Evolutionary conservation across 2,329 filamentous ascomycete genomes (phyloP).

Genomic region (Periconia sp.): DNA sequence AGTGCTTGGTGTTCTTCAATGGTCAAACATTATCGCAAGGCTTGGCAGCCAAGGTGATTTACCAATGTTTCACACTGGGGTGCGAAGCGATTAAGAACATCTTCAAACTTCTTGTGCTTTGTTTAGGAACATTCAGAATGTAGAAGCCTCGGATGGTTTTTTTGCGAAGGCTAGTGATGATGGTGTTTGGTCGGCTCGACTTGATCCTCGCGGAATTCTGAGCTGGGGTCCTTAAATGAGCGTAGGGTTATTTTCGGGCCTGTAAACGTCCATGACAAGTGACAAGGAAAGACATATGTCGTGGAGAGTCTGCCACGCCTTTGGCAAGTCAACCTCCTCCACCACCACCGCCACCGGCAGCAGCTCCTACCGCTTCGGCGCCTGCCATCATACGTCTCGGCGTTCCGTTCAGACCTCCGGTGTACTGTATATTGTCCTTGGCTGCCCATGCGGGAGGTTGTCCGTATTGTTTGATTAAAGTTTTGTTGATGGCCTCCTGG

Average conservation of each 20-base stretch:
- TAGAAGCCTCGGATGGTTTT: background rate
- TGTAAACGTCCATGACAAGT: no score
- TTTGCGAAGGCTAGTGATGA: background rate
- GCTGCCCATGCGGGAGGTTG: background rate
- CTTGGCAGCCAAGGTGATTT: conserved; percentile 14
- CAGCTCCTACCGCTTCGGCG: background rate
- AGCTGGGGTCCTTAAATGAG: no score
- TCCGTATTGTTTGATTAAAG: background rate
- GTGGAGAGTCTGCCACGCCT: no score
- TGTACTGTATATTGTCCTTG: background rate
- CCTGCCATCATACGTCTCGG: background rate
- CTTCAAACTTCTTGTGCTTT: conserved; percentile 3
- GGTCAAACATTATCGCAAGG: conserved; percentile 1
- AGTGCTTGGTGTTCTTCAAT: conserved; percentile 7
- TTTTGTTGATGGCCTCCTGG: conserved; percentile 1
- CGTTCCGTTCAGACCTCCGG: background rate
- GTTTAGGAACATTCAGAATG: background rate
- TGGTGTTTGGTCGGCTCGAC: background rate
- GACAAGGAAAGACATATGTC: no score
- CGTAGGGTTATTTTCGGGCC: no score
- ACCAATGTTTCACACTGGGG: conserved; percentile 15
- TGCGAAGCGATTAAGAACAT: conserved; percentile 1
- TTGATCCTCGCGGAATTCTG: no score
- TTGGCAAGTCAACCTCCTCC: no score
- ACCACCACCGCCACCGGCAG: background rate